Evolutionary conservation across 1,284 basidiomycete species (phyloP).

Genomic region (Papiliotrema fonsecae): DNA sequence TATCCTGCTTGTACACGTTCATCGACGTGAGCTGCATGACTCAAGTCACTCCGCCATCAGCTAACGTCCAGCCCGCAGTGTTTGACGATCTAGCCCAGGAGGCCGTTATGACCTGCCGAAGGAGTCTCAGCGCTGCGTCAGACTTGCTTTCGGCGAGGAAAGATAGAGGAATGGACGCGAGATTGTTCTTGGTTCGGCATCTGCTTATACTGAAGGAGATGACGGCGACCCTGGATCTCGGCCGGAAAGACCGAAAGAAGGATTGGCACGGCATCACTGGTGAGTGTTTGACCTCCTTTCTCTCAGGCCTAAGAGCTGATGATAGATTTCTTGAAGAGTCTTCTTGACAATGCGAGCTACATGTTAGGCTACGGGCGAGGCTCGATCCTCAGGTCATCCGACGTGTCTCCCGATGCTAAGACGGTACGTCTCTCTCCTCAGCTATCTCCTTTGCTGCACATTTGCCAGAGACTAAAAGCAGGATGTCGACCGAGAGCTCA

Average conservation of each 20-base stretch:
- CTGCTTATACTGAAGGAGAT: slow-evolving; percentile 88
- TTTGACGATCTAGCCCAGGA: slow-evolving; percentile 93
- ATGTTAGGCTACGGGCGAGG: slow-evolving; percentile 54
- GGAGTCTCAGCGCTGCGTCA: slow-evolving; percentile 68
- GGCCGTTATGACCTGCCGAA: slow-evolving; percentile 71
- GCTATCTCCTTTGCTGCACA: not conserved
- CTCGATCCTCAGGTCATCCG: slow-evolving; percentile 12
- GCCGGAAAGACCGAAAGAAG: slow-evolving; percentile 42
- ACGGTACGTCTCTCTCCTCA: slow-evolving; percentile 51
- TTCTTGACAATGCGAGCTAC: slow-evolving; percentile 64
- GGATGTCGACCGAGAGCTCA: slow-evolving; percentile 79
- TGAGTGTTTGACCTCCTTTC: slow-evolving; percentile 12
- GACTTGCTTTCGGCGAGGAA: slow-evolving; percentile 58
- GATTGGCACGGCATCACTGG: slow-evolving; percentile 50
- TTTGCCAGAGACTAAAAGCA: slow-evolving; percentile 37
- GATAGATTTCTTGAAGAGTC: slow-evolving; percentile 65
- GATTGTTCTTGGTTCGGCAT: slow-evolving; percentile 81
- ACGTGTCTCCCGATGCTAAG: slow-evolving; percentile 45
- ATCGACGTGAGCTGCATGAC: slow-evolving; percentile 64
- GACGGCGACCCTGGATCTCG: slow-evolving; percentile 66
- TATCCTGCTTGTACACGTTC: slow-evolving; percentile 80
- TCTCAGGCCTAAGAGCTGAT: not conserved
- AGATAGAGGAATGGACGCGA: slow-evolving; percentile 59
- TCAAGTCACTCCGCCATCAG: not conserved
- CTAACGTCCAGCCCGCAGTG: slow-evolving; percentile 63